phyloP scores from a whole-genome alignment of 2,329 filamentous ascomycete genomes.

The Fusarium luffae region DNA sequence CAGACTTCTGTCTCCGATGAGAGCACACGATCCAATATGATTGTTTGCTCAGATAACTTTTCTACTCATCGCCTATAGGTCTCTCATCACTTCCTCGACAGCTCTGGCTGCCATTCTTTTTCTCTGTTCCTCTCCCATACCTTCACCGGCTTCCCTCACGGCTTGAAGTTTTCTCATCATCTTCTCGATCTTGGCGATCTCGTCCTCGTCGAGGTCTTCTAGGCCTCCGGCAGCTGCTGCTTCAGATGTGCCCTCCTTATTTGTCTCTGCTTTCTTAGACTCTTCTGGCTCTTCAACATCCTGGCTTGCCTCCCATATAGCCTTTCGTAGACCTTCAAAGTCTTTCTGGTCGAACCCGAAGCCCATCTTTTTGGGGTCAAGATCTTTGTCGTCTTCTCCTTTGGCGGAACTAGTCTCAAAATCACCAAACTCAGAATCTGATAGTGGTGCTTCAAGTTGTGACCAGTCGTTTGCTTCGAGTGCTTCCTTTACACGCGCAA shows the following conservation, averaged over 20 bases:
- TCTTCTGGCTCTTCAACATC: constrained; percentile 27
- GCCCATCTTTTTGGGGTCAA: constrained; percentile 61
- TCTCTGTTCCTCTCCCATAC: constrained; percentile 69
- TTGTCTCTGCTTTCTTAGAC: constrained; percentile 17
- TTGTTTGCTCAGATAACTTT: neutral
- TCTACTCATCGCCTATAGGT: constrained; percentile 52
- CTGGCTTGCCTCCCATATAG: constrained; percentile 60
- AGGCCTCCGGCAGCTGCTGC: constrained; percentile 49
- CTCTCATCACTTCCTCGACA: constrained; percentile 73
- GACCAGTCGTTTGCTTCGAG: constrained; percentile 75
- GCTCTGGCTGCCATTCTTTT: constrained; percentile 70
- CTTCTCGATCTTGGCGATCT: constrained; percentile 68
- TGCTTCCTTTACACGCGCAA: constrained; percentile 69
- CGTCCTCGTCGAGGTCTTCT: constrained; percentile 59
- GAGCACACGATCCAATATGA: neutral
- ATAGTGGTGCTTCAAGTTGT: constrained; percentile 43
- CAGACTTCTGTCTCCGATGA: neutral
- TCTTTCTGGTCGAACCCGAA: constrained; percentile 65
- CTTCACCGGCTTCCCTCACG: constrained; percentile 68
- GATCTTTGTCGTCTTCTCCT: constrained; percentile 48
- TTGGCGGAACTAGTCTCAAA: constrained; percentile 51
- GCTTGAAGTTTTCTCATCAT: constrained; percentile 74
- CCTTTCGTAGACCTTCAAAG: constrained; percentile 62
- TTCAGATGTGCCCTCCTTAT: constrained; percentile 19
- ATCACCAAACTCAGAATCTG: constrained; percentile 48